A percentile compares a stretch with the other conserved stretches of the same genome.
Conservation (phyloP, 805 yeast genomes). For the Saturnispora besseyi region DNA sequence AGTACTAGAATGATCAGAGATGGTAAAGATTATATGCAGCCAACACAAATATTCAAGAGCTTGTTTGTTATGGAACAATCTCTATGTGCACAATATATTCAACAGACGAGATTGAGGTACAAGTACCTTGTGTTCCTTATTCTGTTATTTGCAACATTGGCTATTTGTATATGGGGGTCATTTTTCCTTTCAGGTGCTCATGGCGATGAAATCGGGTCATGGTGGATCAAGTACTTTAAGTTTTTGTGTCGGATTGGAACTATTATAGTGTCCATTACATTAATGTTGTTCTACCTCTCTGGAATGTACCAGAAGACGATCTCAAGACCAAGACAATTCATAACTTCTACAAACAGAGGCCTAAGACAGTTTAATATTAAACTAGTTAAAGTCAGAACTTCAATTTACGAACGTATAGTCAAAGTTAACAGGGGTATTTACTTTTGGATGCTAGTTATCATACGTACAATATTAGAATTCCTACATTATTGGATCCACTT, state of each 20-base stretch:
- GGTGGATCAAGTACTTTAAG: constrained; percentile 25
- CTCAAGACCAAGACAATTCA: constrained; percentile 68
- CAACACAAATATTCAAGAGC: constrained; percentile 61
- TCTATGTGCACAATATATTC: constrained; percentile 69
- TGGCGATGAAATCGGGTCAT: neutral
- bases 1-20: neutral
- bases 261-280: constrained; percentile 54
- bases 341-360: constrained; percentile 82
- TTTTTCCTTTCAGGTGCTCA: neutral
- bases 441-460: neutral
- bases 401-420: constrained; percentile 6
- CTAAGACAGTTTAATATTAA: constrained; percentile 73
- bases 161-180: constrained; percentile 1
- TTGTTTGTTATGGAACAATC: constrained; percentile 79
- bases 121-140: constrained; percentile 50
- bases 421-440: neutral
- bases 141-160: constrained; percentile 27
- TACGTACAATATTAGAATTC: neutral
- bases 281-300: constrained; percentile 69
- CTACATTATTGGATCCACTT: constrained; percentile 5
- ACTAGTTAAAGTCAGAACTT: constrained; percentile 50
- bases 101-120: constrained; percentile 56
- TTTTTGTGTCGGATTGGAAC: constrained; percentile 45
- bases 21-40: constrained; percentile 6
- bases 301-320: constrained; percentile 88